Base-by-base conservation (phyloP, 2,329 filamentous ascomycete species). In the Aspergillus brasiliensis region DNA sequence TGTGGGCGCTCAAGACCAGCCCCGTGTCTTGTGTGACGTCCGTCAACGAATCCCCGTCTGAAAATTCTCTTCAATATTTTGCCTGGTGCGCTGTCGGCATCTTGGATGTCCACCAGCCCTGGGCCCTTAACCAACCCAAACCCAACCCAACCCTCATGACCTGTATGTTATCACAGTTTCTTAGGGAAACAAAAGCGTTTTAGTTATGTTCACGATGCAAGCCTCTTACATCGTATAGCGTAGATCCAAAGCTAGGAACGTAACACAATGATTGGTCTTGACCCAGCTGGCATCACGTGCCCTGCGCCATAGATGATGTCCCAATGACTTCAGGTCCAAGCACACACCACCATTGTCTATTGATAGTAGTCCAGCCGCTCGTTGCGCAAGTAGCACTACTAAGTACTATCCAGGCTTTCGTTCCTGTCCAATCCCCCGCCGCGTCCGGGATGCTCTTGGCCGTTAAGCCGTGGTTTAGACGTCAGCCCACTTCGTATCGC, bases 111-210 rank as follows among this genome's bases (percentile, higher is more conserved):
- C 25, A 44, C 31, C 34, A 61, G 51, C 55, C 54, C 53, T 57
- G 57, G 59, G 55, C 38, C 31, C 31, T 34, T 11, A 34, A 34
- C 31, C 31, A 34, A 34, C 31, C 31, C 28, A 34, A 34, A 4
- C 25, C 25, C 4, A 25, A 10, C 25, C 28, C 28, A 13, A 34
- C 28, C 31, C 54, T 64, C 57, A 64, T 62, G 63, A 60, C 42
- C 19, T 64, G 63, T 65, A 65, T 64, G 63, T 60, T 64, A 65
- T 52, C 31, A 38, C 15, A 58, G 51, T 58, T 57, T 61, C 53
- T 47, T 28, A 57, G 51, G 56, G 52, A 61, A 61, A 59, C 49
- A 61, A 62, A 63, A 63, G 58, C 46, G 48, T 37, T 60, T 47
- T 21, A 23, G 10, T 34, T 57, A 28, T 47, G n/a, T 56, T 34